Base-by-base conservation (phyloP, 2,329 filamentous ascomycete species). In the Colletotrichum siamense region DNA sequence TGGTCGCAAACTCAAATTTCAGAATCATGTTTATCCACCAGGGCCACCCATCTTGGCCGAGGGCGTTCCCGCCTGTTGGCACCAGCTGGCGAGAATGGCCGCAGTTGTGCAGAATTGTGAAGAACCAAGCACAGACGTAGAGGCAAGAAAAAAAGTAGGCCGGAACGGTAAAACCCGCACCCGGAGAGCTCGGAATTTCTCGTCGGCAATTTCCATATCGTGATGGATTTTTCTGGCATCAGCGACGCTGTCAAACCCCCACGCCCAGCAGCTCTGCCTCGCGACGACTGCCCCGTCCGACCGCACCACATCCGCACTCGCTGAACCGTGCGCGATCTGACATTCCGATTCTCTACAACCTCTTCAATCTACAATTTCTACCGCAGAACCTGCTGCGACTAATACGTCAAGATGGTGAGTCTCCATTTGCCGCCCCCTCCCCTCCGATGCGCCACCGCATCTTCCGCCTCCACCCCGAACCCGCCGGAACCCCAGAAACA, bases 381-480 rank as follows among this genome's bases (percentile, higher is more conserved):
- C 26, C 70, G 59, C 71, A 69, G 65, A 49, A 62, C 49, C 5
- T 16, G 22, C 74, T 64, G 36, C 57, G 52, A 62, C 63, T 62
- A 73, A 65, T 65, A 69, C 28, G 39, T 65, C 66, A 75, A 71
- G 10, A 78, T 78, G 77, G 77, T 78, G 59, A 77, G 77, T 71
- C 49, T 26, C 57, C 44, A 39, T 12, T 39, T 44, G 22, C n/a
- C 32, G n/a, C 34, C 52, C 30, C 28, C 16, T 26, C 61, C 22
- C 15, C 22, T 28, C 12, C 34, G 70, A 65, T 69, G 64, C 70
- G 64, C 70, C 74, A 34, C 59, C 32, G 55, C 52, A 28, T 30
- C 30, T 61, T 36, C 10, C 49, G 57, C 26, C 30, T 49, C 30
- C 28, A 24, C 10, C 63, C 36, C 8, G 32, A 62, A 36, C n/a